A percentile compares a stretch with the other conserved stretches of the same genome.
Conservation (phyloP, 805 yeast species). For the Millerago galiae region DNA sequence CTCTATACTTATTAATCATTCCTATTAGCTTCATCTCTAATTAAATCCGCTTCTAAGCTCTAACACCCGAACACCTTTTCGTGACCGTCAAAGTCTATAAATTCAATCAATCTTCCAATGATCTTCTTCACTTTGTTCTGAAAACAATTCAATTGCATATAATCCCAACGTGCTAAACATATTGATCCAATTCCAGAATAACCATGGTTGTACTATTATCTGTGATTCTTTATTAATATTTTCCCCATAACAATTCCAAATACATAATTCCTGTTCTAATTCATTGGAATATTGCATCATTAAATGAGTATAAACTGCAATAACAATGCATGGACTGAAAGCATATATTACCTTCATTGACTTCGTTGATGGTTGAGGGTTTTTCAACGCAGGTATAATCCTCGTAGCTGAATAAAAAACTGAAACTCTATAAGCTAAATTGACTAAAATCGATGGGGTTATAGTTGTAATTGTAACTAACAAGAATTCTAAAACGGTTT, state of each 20-base stretch:
- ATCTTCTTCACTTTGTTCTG: slow-evolving; percentile 22
- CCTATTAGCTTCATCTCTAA: no score
- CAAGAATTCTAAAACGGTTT: slow-evolving; percentile 34
- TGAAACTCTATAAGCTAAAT: slow-evolving; percentile 76
- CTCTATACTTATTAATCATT: no score
- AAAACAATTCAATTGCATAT: slow-evolving; percentile 69
- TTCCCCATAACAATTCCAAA: slow-evolving; percentile 49
- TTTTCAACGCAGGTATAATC: slow-evolving; percentile 74
- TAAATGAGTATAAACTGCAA: slow-evolving; percentile 91
- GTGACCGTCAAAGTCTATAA: no score
- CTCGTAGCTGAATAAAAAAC: slow-evolving; percentile 91
- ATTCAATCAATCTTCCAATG: slow-evolving; percentile 21
- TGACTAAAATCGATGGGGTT: slow-evolving; percentile 74
- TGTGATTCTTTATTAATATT: slow-evolving; percentile 11
- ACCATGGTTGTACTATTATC: slow-evolving; percentile 64
- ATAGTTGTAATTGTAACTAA: slow-evolving; percentile 46
- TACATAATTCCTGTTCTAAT: slow-evolving; percentile 52
- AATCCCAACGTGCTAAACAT: slow-evolving; percentile 74
- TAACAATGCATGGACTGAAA: slow-evolving; percentile 88
- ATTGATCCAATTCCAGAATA: slow-evolving; percentile 96
- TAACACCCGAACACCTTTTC: no score
- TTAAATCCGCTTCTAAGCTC: no score
- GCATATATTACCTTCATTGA: slow-evolving; percentile 61
- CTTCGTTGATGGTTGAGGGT: slow-evolving; percentile 22
- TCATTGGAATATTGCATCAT: slow-evolving; percentile 77